phyloP scores from a whole-genome alignment of 2,329 filamentous ascomycete species.

The Alternaria burnsii region DNA sequence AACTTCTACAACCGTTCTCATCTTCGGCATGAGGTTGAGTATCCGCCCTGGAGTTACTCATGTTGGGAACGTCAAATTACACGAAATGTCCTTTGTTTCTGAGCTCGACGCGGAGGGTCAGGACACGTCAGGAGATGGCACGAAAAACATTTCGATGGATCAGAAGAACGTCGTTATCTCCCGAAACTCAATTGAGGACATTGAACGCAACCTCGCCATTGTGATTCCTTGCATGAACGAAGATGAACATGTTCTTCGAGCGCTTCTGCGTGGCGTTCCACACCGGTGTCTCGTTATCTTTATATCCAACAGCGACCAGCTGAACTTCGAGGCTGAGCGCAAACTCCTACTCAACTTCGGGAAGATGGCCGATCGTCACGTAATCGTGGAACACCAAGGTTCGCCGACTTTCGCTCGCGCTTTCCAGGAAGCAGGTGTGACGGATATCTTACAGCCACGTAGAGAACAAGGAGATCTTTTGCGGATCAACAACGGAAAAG shows the following conservation, averaged over 20 bases:
- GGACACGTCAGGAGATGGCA: not conserved
- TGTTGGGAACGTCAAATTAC: conserved; percentile 21
- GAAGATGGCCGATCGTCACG: conserved; percentile 4
- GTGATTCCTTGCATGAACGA: conserved; percentile 28
- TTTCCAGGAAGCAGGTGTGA: conserved; percentile 15
- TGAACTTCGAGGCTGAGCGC: conserved; percentile 16
- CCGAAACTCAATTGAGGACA: conserved; percentile 5
- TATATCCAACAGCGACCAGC: conserved; percentile 22
- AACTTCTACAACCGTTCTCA: not conserved
- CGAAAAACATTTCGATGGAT: not conserved
- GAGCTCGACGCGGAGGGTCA: conserved; percentile 21
- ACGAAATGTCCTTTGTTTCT: conserved; percentile 16
- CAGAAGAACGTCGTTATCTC: conserved; percentile 12
- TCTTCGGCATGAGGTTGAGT: not conserved
- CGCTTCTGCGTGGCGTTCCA: conserved; percentile 25
- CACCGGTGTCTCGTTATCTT: conserved; percentile 23
- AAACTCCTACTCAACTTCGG: conserved; percentile 14
- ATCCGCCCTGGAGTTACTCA: not conserved
- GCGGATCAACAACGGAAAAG: conserved; percentile 25
- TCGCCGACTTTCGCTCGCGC: conserved; percentile 19
- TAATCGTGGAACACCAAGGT: conserved; percentile 18
- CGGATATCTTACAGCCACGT: conserved; percentile 2
- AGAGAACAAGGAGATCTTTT: not conserved
- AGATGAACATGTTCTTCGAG: conserved; percentile 18
- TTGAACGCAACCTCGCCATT: conserved; percentile 23